Percentiles rank a stretch among this genome's conserved stretches.
Conservation (phyloP, 345 rosid species). For the Atalantia buxifolia region DNA sequence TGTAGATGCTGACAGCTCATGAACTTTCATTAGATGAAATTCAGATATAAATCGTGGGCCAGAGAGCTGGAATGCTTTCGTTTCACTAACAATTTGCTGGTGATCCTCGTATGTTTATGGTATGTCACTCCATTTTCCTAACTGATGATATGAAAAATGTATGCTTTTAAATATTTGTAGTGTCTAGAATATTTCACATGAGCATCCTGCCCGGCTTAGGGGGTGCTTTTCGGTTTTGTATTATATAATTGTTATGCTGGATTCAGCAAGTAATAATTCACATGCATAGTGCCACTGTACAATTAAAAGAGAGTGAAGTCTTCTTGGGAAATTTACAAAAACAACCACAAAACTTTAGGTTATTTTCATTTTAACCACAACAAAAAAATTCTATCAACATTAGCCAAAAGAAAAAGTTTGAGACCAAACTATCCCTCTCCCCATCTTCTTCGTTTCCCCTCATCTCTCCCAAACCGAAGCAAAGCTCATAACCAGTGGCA, state of each 20-base stretch:
- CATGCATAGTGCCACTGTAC: background rate
- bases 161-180: too few species aligned
- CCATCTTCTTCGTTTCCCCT: too few species aligned
- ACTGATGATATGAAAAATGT: background rate
- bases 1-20: conserved; percentile 69
- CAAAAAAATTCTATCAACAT: too few species aligned
- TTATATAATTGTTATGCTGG: background rate
- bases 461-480: too few species aligned
- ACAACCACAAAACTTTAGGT: too few species aligned
- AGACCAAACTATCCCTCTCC: too few species aligned
- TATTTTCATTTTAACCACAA: too few species aligned
- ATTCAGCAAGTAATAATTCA: background rate
- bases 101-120: background rate
- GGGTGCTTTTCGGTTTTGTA: background rate
- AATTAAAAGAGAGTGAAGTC: conserved; percentile 18
- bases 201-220: background rate
- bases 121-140: conserved; percentile 1
- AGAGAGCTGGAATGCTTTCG: background rate
- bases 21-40: conserved; percentile 89
- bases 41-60: conserved; percentile 38
- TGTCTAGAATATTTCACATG: background rate
- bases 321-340: too few species aligned
- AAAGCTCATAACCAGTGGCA: too few species aligned
- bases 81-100: background rate
- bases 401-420: too few species aligned